Evolutionary conservation across 306 rosid genomes (phyloP), one percentile per base, ranked within the genome.

Genomic region (barrel medic (Medicago truncatula)): DNA sequence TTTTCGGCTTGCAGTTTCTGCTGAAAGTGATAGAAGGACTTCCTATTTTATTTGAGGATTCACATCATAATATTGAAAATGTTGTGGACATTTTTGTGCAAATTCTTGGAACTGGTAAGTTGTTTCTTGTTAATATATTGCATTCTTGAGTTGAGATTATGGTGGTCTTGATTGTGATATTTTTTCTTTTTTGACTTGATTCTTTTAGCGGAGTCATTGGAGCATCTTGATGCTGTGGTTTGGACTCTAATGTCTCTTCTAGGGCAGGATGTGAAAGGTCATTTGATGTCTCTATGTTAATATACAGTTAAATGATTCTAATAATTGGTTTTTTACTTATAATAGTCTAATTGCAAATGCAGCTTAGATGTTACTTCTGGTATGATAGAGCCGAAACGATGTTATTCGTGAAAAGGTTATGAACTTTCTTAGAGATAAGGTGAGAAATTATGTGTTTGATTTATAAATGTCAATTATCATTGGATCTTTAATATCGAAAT

Each of bases 261-360:
- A 87, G 87, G 93, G 83, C 97, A 95, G 85, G 96, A 95, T 82
- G 97, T 92, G 70, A 95, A 90, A 90, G 97, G 99, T 95, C 86
- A 71, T n/a, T n/a, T n/a, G n/a, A n/a, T n/a, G n/a, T n/a, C n/a
- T n/a, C n/a, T n/a, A n/a, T n/a, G n/a, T n/a, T n/a, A n/a, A n/a
- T n/a, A n/a, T n/a, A n/a, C n/a, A n/a, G n/a, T n/a, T n/a, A n/a
- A n/a, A n/a, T n/a, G n/a, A n/a, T n/a, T n/a, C n/a, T n/a, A n/a
- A n/a, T n/a, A n/a, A n/a, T n/a, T n/a, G n/a, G n/a, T n/a, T n/a
- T 44, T 70, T 67, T 72, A 75, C 82, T 82, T 20, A 82, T 79
- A 53, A 61, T 44, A 53, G 74, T 41, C 57, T 76, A 38, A 58
- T 86, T 83, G 86, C 75, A 84, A 54, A 54, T 84, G 89, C 85